A percentile compares a stretch with the other conserved stretches of the same genome.
Evolutionary conservation across 169 alveolate species (phyloP).

Genomic region (Plasmodium knowlesi): DNA sequence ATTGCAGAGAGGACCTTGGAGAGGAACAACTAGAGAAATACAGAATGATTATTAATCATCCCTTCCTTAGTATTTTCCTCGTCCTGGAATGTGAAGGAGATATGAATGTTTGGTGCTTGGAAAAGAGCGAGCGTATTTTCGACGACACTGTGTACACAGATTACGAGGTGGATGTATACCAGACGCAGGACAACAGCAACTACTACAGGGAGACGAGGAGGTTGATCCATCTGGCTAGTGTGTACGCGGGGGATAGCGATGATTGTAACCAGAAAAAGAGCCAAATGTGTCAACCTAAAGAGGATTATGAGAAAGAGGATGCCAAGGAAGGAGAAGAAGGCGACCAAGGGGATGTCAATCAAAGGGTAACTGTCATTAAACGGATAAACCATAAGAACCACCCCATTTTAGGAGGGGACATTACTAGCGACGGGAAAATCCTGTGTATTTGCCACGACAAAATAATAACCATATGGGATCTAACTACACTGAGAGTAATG

Average conservation of each 20-base stretch:
- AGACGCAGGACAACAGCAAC: background rate
- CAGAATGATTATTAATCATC: constrained; percentile 25
- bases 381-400: constrained; percentile 19
- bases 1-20: too few species aligned
- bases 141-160: constrained; percentile 16
- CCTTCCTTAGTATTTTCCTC: constrained; percentile 32
- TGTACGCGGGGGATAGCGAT: background rate
- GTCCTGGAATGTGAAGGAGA: constrained; percentile 9
- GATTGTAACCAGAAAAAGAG: background rate
- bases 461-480: constrained; percentile 35
- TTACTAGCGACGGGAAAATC: constrained; percentile 36
- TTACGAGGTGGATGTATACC: constrained; percentile 11
- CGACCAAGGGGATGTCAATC: background rate
- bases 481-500: constrained; percentile 20
- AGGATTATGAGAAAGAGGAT: too few species aligned
- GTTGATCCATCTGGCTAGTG: background rate
- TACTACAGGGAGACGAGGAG: background rate
- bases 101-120: constrained; percentile 32
- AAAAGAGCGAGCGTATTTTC: constrained; percentile 24
- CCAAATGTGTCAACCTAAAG: background rate
- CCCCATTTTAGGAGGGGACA: constrained; percentile 32
- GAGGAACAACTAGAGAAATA: background rate
- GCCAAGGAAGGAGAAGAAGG: background rate
- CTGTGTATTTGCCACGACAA: constrained; percentile 52
- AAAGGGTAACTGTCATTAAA: constrained; percentile 24